Evolutionary conservation across 768 basidiomycete genomes (phyloP), one percentile per base, ranked within the genome.

Genomic region (Suillus subaureus): DNA sequence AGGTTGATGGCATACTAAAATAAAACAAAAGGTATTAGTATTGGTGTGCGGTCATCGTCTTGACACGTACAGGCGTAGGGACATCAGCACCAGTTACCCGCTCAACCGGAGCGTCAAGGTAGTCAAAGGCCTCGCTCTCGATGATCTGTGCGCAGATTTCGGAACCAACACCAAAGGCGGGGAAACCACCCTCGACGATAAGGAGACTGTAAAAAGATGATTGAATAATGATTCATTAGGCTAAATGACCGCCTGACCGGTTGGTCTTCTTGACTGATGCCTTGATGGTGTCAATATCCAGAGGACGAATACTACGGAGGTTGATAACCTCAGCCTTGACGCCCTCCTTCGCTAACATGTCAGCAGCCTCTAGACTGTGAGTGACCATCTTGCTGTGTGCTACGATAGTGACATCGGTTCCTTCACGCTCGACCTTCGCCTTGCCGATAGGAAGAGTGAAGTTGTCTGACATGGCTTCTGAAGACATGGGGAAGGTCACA

Each of bases 361-460:
- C 97, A 13, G 97, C 97, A 45, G 97, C 96, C 78, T 99, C 97
- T 66, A 99, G 79, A 73, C 90, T 89, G 82, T 96, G 94, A 1
- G 92, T 89, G 66, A 99, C 97, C 96, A 97, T 97, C 79, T 96
- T 96, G 80, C 93, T 95, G 85, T 99, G 97, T 23, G 94, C 96
- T 66, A 99, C 97, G 65, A 99, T 87, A 63, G 97, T 99, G 69
- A 99, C 81, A 77, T 99, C 97, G 68, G 85, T 87, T 64, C 97
- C 97, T 75, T 89, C 88, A 66, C 92, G 89, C 82, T 99, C 97
- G 66, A 99, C 85, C 82, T 99, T 98, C 77, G 91, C 91, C 83
- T 99, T 98, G 75, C 97, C 97, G 74, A 99, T 97, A 42, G 96
- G 97, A 63, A 99, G 83, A 52, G 96, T 79, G 87, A 95, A 99